Conservation (phyloP, 768 basidiomycete species). For the Trametes cubensis region DNA sequence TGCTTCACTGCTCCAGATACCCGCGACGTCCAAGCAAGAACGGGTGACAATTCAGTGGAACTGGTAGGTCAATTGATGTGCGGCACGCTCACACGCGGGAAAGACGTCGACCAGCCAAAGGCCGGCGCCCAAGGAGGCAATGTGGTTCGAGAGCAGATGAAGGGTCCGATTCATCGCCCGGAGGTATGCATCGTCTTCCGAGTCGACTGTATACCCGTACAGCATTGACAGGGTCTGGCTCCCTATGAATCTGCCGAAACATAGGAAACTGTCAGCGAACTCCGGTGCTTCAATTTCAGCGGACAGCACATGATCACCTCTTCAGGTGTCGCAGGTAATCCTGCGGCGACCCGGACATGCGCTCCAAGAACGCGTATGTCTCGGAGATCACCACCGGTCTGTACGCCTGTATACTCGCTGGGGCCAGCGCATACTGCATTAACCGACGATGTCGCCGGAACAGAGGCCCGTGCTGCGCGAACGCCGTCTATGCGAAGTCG, state of each 20-base stretch:
- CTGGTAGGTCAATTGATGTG: background rate
- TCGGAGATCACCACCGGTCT: slow-evolving; percentile 53
- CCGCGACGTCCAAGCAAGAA: too few species aligned
- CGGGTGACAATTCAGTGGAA: too few species aligned
- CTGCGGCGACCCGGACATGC: slow-evolving; percentile 45
- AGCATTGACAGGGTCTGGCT: slow-evolving; percentile 5
- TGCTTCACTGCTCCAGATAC: slow-evolving; percentile 19
- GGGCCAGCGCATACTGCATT: slow-evolving; percentile 61
- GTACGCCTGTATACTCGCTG: slow-evolving; percentile 52
- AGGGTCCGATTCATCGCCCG: background rate
- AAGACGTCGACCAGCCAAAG: slow-evolving; percentile 19
- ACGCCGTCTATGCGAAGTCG: slow-evolving; percentile 32
- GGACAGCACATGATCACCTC: background rate
- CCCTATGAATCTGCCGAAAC: slow-evolving; percentile 1
- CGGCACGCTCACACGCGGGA: slow-evolving; percentile 4
- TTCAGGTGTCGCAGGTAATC: slow-evolving; percentile 4
- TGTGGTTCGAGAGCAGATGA: slow-evolving; percentile 16
- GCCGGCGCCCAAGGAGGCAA: slow-evolving; percentile 2
- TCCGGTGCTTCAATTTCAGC: background rate
- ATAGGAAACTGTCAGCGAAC: background rate
- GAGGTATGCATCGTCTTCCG: slow-evolving; percentile 12
- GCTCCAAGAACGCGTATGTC: slow-evolving; percentile 55
- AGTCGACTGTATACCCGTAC: slow-evolving; percentile 16
- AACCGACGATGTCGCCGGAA: slow-evolving; percentile 61
- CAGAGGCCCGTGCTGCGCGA: slow-evolving; percentile 60